These are phyloP conservation scores for Trametes cingulata DNA, from an alignment of 768 basidiomycete genomes.

Conservation along the genomic window DNA sequence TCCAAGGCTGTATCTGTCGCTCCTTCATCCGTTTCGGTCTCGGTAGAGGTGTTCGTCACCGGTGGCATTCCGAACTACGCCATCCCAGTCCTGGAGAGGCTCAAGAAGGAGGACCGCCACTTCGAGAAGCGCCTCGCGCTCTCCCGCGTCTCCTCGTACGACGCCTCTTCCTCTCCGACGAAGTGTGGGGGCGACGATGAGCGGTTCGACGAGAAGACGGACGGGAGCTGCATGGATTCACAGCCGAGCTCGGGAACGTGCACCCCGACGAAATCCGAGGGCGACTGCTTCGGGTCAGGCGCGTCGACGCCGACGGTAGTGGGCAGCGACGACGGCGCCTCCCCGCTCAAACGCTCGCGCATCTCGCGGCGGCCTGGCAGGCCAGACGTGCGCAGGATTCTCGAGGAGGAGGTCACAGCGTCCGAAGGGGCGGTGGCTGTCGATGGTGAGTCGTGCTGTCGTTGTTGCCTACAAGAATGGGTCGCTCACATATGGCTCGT, in stretches of 20 bases:
- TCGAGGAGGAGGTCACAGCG: conserved; percentile 26
- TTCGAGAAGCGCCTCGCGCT: conserved; percentile 1
- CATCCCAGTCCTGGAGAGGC: not conserved
- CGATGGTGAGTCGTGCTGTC: conserved; percentile 28
- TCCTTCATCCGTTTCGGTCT: conserved; percentile 22
- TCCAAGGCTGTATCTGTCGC: conserved; percentile 14
- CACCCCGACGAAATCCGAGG: not conserved
- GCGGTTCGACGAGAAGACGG: not conserved
- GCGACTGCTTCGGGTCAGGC: not conserved
- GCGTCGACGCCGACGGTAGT: not conserved
- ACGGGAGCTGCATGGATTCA: not conserved
- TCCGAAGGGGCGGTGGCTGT: conserved; percentile 33
- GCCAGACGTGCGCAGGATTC: conserved; percentile 28
- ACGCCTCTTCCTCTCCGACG: too few species aligned
- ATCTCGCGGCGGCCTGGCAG: conserved; percentile 19
- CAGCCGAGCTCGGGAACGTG: not conserved
- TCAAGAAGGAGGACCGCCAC: conserved; percentile 2
- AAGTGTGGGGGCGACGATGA: too few species aligned
- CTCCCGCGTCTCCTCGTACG: not conserved
- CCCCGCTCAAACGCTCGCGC: not conserved
- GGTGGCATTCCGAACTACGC: conserved; percentile 1
- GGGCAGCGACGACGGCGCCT: not conserved
- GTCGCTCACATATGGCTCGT: not conserved
- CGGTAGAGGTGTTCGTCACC: conserved; percentile 25
- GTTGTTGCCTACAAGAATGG: not conserved